phyloP scores from a whole-genome alignment of 495 filamentous ascomycete genomes.

The Podospora pseudopauciseta region DNA sequence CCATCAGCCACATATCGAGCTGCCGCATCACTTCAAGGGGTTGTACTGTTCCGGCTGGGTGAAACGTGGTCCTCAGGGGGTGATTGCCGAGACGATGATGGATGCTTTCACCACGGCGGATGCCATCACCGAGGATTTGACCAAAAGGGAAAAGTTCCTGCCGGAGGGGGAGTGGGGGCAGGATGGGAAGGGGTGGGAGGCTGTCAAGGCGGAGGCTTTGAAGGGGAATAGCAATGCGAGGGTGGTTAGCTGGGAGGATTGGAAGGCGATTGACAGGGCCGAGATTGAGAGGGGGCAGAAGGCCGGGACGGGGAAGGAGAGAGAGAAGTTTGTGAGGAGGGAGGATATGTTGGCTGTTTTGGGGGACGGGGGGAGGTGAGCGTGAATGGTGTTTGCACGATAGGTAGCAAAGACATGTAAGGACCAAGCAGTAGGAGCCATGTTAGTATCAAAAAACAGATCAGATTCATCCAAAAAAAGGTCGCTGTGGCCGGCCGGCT shows the following conservation, averaged over 20 bases:
- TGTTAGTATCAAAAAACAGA: too few species aligned
- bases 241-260: constrained; percentile 75
- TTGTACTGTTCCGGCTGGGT: constrained; percentile 96
- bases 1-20: constrained; percentile 4
- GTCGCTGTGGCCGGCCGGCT: not conserved
- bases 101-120: constrained; percentile 91
- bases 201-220: constrained; percentile 41
- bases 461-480: not conserved
- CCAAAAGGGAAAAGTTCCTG: constrained; percentile 40
- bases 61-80: constrained; percentile 89
- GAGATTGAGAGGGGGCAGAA: constrained; percentile 65
- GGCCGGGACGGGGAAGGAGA: constrained; percentile 60
- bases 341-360: constrained; percentile 75
- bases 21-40: constrained; percentile 57
- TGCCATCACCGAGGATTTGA: constrained; percentile 71
- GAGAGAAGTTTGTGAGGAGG: constrained; percentile 77
- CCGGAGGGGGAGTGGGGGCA: constrained; percentile 17
- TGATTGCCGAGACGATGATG: constrained; percentile 94
- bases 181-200: constrained; percentile 68
- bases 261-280: constrained; percentile 76
- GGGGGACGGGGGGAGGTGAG: constrained; percentile 11
- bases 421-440: too few species aligned
- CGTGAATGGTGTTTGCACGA: too few species aligned
- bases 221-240: constrained; percentile 35
- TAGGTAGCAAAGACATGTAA: not conserved